Evolutionary conservation across 306 rosid genomes (phyloP), one percentile per base, ranked within the genome.

Genomic region (Gastrolobium bilobum): DNA sequence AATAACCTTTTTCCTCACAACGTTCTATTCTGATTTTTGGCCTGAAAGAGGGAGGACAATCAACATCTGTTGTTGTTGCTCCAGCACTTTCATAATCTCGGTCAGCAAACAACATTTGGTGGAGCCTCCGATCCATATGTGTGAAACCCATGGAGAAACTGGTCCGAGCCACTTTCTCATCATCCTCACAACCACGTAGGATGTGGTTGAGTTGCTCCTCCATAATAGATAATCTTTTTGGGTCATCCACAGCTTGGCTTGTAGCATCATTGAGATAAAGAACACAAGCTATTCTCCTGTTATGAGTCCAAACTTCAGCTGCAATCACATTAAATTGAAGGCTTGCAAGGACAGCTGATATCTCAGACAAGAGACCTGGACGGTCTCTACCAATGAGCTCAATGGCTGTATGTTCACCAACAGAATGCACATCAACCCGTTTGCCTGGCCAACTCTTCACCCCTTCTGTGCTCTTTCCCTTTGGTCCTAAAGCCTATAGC

Each of bases 231-330:
- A 90, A 73, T 64, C 87, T 79, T 44, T 78, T 68, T 5, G 81
- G 85, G 71, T 82, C 86, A 44, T 85, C 84, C 48, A 82, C 81
- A 2, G 87, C 71, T 38, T 71, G 83, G 53, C 71, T 58, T 68
- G 85, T 81, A 56, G 88, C 68, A 37, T 89, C 92, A 40, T 86
- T 89, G 67, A 92, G 86, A 67, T 90, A 89, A 66, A 89, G 79
- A 70, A 92, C 92, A 2, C 92, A 88, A 3, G 96, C 94, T 63
- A 90, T 86, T 73, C 92, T 82, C 61, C 90, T 73, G 37, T 92
- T 89, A 73, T 92, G 97, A 4, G 96, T 90, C 95, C 93, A 92
- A 51, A 89, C 96, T 82, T 92, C 94, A 14, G 96, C 97, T 7
- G 87, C 90, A 79, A 69, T 78, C 43, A 92, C 93, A 15, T 90